phyloP scores from a whole-genome alignment of 2,329 filamentous ascomycete genomes.

The Colletotrichum spaethianum region DNA sequence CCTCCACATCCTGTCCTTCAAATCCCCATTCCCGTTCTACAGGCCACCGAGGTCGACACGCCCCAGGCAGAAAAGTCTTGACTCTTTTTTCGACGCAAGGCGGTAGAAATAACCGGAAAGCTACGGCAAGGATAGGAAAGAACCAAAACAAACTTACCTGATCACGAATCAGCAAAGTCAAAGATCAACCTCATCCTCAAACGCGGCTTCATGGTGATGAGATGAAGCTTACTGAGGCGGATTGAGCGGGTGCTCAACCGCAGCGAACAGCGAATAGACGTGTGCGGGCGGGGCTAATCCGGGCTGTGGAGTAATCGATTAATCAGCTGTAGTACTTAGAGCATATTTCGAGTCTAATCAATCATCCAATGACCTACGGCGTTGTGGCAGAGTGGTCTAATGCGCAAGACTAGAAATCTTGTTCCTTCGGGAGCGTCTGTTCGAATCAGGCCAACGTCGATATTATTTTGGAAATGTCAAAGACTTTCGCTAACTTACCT shows the following conservation, averaged over 20 bases:
- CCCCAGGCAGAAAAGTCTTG: neutral
- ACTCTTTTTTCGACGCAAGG: neutral
- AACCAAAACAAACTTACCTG: neutral
- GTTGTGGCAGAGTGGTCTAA: constrained; percentile 38
- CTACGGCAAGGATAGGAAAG: neutral
- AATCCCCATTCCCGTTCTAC: neutral
- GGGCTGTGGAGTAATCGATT: neutral
- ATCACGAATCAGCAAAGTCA: constrained; percentile 2
- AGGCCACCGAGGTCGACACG: neutral
- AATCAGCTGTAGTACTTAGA: accelerated
- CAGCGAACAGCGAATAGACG: too few relatives aligned
- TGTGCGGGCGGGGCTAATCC: too few relatives aligned
- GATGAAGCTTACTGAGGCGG: neutral
- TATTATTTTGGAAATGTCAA: neutral
- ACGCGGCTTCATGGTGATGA: neutral
- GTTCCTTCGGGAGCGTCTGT: constrained; percentile 38
- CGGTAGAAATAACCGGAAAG: neutral
- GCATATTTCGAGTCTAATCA: accelerated
- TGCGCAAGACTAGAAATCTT: constrained; percentile 38
- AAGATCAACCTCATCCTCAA: neutral
- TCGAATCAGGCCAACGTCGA: constrained; percentile 36
- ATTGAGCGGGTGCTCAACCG: neutral
- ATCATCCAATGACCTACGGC: neutral
- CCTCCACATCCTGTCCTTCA: neutral
- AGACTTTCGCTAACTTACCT: too few relatives aligned